A percentile compares a stretch with the other conserved stretches of the same genome.
These are phyloP conservation scores for Parascedosporium putredinis DNA, from an alignment of 2,329 filamentous ascomycete species.

Conservation along the genomic window DNA sequence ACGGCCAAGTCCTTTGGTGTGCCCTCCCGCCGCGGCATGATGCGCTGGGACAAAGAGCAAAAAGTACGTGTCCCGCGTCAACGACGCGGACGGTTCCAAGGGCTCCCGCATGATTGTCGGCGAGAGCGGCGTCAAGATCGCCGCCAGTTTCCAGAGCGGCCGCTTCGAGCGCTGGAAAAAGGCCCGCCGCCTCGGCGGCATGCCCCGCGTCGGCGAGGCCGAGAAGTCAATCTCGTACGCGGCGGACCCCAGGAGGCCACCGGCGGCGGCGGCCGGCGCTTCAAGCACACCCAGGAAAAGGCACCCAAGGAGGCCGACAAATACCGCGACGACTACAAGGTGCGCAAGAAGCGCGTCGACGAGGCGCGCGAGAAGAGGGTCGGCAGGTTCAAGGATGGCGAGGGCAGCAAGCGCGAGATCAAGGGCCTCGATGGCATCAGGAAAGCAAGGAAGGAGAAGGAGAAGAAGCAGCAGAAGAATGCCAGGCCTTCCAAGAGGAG, in stretches of 20 bases:
- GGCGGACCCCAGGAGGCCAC: conserved; percentile 10
- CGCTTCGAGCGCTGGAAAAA: conserved; percentile 90
- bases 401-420: conserved; percentile 66
- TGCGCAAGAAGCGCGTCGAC: conserved; percentile 78
- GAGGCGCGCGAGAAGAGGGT: conserved; percentile 79
- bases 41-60: conserved; percentile 97
- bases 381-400: conserved; percentile 62
- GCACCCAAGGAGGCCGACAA: conserved; percentile 92
- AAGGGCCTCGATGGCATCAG: conserved; percentile 75
- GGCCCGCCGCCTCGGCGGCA: conserved; percentile 65
- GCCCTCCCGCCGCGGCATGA: conserved; percentile 50
- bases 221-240: conserved; percentile 39
- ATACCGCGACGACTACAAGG: conserved; percentile 80
- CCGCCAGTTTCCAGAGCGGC: conserved; percentile 83
- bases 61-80: conserved; percentile 85
- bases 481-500: conserved; percentile 62
- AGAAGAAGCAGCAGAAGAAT: conserved; percentile 77
- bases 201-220: conserved; percentile 74
- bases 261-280: conserved; percentile 35
- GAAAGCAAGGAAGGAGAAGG: conserved; percentile 67
- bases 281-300: conserved; percentile 77
- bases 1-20: conserved; percentile 68
- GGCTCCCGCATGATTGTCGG: conserved; percentile 65
- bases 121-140: conserved; percentile 92
- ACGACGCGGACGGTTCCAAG: conserved; percentile 88